Evolutionary conservation across 805 yeast genomes (phyloP), one percentile per base, ranked within the genome.

Genomic region (Kockiozyma suomiensis): DNA sequence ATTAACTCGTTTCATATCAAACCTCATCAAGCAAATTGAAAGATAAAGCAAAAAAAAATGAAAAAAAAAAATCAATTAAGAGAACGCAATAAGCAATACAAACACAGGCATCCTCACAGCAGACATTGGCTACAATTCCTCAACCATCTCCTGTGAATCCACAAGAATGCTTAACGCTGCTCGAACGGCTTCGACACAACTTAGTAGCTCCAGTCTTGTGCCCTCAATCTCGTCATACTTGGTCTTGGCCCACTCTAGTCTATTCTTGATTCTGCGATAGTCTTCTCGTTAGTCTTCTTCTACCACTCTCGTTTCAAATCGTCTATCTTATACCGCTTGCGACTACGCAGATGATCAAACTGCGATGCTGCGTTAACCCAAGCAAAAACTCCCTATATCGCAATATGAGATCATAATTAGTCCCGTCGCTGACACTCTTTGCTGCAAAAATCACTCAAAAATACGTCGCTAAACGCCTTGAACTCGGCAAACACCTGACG

Each of bases 121-220:
- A 38, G 7, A 7, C 42, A 3, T n/a, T 21, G 3, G 13, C 42
- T n/a, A 3, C 42, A 15, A 15, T 4, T 17, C 21, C 42, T 5
- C 19, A 13, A 2, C 28, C 49, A 15, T n/a, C 35, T 17, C 26
- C 51, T 17, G 38, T 26, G 43, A 32, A 10, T 50, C 52, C 12
- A 46, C 59, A 5, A 59, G 56, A 13, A 54, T 23, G 17, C 55
- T 54, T 40, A 59, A 26, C 41, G 62, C 62, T 1, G 59, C 56
- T 32, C 47, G 51, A 33, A 59, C 62, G 25, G 59, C 55, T 23
- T 55, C 62, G 19, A 59, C 56, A 46, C 62, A 59, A 17, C 40
- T 17, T 19, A 50, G 51, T 25, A 59, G 56, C 26, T 59, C 62
- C 17, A 3, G 37, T n/a, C 62, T 46, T 13, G 43, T 48, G 40